Conservation (phyloP, 2,329 filamentous ascomycete genomes). For the Monosporascus sp. region DNA sequence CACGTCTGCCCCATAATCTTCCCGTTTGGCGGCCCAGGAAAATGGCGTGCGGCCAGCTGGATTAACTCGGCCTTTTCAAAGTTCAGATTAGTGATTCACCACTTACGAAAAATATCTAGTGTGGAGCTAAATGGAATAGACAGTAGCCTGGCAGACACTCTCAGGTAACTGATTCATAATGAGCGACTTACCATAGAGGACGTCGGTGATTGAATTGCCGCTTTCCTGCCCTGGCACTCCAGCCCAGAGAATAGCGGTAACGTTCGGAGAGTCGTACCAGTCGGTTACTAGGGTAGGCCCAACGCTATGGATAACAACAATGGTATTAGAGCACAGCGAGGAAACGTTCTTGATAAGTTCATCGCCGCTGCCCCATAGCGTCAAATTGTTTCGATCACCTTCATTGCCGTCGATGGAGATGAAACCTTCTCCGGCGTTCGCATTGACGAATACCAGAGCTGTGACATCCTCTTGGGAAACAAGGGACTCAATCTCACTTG, state of each 20-base stretch:
- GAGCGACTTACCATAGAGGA: slow-evolving; percentile 59
- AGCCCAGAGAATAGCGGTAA: slow-evolving; percentile 80
- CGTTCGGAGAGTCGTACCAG: slow-evolving; percentile 70
- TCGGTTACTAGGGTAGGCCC: slow-evolving; percentile 74
- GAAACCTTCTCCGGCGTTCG: slow-evolving; percentile 80
- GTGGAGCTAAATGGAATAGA: too few species aligned
- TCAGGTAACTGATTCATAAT: too few species aligned
- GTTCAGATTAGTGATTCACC: neutral
- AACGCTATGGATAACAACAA: slow-evolving; percentile 83
- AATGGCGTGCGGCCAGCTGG: slow-evolving; percentile 74
- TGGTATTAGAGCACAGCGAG: slow-evolving; percentile 75
- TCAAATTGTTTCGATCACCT: slow-evolving; percentile 90
- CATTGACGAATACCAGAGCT: slow-evolving; percentile 85
- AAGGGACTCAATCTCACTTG: slow-evolving; percentile 56
- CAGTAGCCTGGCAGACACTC: too few species aligned
- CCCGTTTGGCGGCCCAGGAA: slow-evolving; percentile 65
- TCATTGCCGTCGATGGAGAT: slow-evolving; percentile 76
- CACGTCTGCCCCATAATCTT: slow-evolving; percentile 66
- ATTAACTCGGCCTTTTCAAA: slow-evolving; percentile 53
- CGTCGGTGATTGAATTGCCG: slow-evolving; percentile 71
- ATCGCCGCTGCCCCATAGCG: slow-evolving; percentile 80
- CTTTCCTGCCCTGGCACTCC: slow-evolving; percentile 79
- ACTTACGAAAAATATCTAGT: too few species aligned
- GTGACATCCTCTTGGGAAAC: slow-evolving; percentile 59
- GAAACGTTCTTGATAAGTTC: slow-evolving; percentile 76